Evolutionary conservation across 306 rosid genomes (phyloP).

Genomic region (Canavalia gladiata): DNA sequence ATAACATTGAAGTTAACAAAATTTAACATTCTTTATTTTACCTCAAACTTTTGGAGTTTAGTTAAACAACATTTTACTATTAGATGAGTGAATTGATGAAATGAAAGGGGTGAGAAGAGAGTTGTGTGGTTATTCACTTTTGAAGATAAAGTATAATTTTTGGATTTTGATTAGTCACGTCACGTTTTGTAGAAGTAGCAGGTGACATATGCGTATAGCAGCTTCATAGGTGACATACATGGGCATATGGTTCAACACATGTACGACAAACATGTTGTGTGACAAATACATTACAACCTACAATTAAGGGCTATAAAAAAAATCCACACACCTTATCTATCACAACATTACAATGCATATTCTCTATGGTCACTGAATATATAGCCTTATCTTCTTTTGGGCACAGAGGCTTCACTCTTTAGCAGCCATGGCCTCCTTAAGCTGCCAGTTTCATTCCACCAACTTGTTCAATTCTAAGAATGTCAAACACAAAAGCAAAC

Average conservation of each 20-base stretch:
- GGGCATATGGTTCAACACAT: neutral
- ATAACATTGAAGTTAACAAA: no score
- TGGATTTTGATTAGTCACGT: no score
- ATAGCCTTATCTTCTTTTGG: slow-evolving; percentile 62
- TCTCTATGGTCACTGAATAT: slow-evolving; percentile 46
- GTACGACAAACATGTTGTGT: neutral
- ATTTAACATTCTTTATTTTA: no score
- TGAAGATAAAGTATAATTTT: no score
- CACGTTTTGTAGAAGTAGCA: no score
- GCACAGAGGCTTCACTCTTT: slow-evolving; percentile 33
- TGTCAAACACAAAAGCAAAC: slow-evolving; percentile 51
- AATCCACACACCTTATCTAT: slow-evolving; percentile 60
- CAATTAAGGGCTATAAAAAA: slow-evolving; percentile 40
- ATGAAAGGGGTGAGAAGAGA: no score
- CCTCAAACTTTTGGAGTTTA: no score
- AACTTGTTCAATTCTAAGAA: slow-evolving; percentile 47
- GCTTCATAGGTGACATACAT: no score
- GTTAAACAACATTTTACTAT: no score
- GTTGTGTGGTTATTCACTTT: no score
- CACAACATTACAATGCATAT: neutral
- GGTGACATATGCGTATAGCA: no score
- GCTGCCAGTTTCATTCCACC: slow-evolving; percentile 62
- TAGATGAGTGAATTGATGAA: no score
- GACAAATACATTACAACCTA: neutral
- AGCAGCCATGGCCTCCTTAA: slow-evolving; percentile 74